Conservation (phyloP, 805 yeast species). For the Scheffersomyces spartinae region DNA sequence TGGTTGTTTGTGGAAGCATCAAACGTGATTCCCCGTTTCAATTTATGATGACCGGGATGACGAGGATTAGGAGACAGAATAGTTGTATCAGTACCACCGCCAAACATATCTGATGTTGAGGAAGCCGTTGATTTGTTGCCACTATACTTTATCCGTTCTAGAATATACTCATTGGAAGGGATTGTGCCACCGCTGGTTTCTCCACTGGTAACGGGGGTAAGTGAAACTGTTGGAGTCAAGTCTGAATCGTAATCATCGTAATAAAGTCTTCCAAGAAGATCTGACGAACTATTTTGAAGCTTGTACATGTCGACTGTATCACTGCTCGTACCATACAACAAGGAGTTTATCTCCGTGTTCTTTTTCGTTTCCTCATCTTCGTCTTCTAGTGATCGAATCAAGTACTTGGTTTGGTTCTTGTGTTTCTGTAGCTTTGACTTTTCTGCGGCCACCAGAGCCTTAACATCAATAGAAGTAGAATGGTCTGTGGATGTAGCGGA, state of each 20-base stretch:
- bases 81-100: conserved; percentile 6
- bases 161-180: too few relatives aligned
- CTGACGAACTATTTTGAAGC: conserved; percentile 26
- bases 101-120: conserved; percentile 7
- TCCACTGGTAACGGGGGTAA: too few relatives aligned
- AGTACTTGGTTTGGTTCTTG: conserved; percentile 1
- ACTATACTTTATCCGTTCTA: too few relatives aligned
- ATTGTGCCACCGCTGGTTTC: too few relatives aligned
- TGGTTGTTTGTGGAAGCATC: conserved; percentile 23
- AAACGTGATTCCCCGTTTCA: conserved; percentile 30
- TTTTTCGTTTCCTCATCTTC: conserved; percentile 17
- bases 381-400: too few relatives aligned
- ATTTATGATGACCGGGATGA: too few relatives aligned
- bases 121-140: too few relatives aligned
- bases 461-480: too few relatives aligned
- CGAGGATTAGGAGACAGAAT: too few relatives aligned
- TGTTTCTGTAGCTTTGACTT: conserved; percentile 4
- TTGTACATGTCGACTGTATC: conserved; percentile 27
- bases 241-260: conserved; percentile 33
- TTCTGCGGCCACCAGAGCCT: too few relatives aligned
- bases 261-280: conserved; percentile 29
- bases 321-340: conserved; percentile 24
- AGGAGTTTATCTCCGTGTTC: conserved; percentile 27
- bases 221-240: conserved; percentile 10
- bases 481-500: too few relatives aligned